phyloP scores from a whole-genome alignment of 2,329 filamentous ascomycete species.

The Diatrype stigma region DNA sequence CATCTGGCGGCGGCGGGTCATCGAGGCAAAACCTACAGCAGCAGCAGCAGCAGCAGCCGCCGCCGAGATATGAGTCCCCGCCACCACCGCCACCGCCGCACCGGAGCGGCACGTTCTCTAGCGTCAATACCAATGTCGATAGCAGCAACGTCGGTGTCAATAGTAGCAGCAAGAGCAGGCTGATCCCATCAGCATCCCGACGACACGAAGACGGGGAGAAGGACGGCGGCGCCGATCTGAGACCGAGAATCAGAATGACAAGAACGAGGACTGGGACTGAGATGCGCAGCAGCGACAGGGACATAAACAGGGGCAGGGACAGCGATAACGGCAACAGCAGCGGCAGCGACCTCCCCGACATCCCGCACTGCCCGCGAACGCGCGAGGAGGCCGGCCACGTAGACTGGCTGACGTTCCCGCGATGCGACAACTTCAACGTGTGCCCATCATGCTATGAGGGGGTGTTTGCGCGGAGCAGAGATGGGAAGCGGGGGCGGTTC shows the following conservation, averaged over 20 bases:
- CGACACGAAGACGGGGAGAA: too few species aligned
- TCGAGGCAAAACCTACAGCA: conserved; percentile 14
- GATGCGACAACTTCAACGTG: conserved; percentile 69
- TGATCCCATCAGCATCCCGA: conserved; percentile 48
- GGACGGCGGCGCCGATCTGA: too few species aligned
- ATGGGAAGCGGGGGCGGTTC: conserved; percentile 49
- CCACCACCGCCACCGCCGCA: conserved; percentile 9
- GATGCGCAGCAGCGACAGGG: not conserved
- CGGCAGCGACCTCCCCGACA: conserved; percentile 31
- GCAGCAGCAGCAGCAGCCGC: conserved; percentile 46
- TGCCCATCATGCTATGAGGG: conserved; percentile 75
- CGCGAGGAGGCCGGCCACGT: conserved; percentile 57
- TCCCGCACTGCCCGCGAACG: conserved; percentile 68
- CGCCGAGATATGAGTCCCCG: conserved; percentile 39
- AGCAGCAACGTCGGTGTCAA: too few species aligned
- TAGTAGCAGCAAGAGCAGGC: conserved; percentile 26
- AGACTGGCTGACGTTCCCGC: conserved; percentile 78
- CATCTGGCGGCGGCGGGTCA: conserved; percentile 16
- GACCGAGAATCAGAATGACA: too few species aligned
- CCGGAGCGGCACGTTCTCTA: conserved; percentile 6
- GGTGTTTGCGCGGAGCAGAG: conserved; percentile 60
- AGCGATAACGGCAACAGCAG: too few species aligned
- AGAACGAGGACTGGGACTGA: too few species aligned
- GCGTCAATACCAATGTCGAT: not conserved
- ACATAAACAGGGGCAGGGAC: conserved; percentile 2